Conservation (phyloP, 805 yeast species). For the Candida morakotiae region DNA sequence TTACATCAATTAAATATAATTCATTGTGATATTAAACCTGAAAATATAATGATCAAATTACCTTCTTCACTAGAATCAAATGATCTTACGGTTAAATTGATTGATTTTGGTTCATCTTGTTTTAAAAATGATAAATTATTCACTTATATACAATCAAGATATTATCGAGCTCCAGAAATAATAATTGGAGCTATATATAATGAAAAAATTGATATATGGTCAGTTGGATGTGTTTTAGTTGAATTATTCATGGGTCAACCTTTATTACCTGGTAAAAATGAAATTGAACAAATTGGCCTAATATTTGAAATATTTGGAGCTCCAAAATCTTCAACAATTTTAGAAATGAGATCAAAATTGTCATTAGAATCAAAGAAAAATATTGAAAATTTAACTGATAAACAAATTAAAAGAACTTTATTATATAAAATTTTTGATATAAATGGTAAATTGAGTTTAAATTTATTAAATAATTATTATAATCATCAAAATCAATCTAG, state of each 20-base stretch:
- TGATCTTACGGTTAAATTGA: constrained; percentile 55
- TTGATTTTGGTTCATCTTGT: constrained; percentile 79
- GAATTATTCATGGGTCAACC: constrained; percentile 37
- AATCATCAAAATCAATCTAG: constrained; percentile 3
- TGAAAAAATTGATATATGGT: constrained; percentile 50
- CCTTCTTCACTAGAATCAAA: constrained; percentile 18
- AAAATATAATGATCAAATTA: constrained; percentile 56
- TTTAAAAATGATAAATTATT: constrained; percentile 37
- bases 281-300: constrained; percentile 42
- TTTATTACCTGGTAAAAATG: constrained; percentile 46
- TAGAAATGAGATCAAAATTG: constrained; percentile 36
- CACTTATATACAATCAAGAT: constrained; percentile 60
- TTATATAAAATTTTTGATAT: constrained; percentile 35
- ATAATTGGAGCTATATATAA: constrained; percentile 60
- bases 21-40: constrained; percentile 79
- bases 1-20: constrained; percentile 56
- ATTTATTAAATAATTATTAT: constrained; percentile 21
- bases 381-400: constrained; percentile 21
- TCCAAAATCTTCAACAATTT: constrained; percentile 39
- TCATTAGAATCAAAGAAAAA: constrained; percentile 6
- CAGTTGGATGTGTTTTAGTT: constrained; percentile 40
- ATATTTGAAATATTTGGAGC: constrained; percentile 44
- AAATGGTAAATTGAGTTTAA: constrained; percentile 35
- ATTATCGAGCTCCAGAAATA: constrained; percentile 78
- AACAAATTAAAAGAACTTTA: constrained; percentile 27